Conservation (phyloP, 2,329 filamentous ascomycete genomes). For the Alternaria viburni region DNA sequence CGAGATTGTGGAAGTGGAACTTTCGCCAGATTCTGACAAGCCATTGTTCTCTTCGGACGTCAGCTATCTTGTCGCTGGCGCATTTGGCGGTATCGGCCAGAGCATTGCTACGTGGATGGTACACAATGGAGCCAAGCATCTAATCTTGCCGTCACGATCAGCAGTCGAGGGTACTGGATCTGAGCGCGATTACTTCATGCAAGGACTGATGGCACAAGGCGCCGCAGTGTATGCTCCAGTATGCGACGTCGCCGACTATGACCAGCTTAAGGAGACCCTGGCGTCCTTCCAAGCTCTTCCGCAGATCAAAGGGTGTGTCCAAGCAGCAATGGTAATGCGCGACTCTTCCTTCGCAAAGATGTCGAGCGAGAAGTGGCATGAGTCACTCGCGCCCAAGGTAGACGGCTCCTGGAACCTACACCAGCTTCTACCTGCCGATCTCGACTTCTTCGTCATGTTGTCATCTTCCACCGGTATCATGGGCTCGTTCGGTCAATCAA, state of each 20-base stretch:
- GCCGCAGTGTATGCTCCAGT: constrained; percentile 14
- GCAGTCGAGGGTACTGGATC: constrained; percentile 6
- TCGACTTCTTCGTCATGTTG: constrained; percentile 37
- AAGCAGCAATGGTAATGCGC: constrained; percentile 28
- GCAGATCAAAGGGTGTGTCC: constrained; percentile 30
- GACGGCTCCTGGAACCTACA: constrained; percentile 43
- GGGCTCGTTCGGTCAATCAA: constrained; percentile 27
- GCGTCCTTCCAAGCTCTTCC: constrained; percentile 16
- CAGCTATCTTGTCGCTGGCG: constrained; percentile 33
- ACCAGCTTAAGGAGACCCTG: constrained; percentile 9
- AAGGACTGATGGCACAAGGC: constrained; percentile 12
- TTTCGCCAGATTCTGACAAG: neutral
- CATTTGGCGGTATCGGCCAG: constrained; percentile 32
- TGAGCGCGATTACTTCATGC: constrained; percentile 8
- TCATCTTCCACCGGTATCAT: constrained; percentile 28
- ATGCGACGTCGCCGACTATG: constrained; percentile 25
- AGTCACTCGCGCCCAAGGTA: constrained; percentile 36
- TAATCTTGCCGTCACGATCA: constrained; percentile 27
- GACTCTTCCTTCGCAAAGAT: constrained; percentile 30
- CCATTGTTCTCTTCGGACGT: constrained; percentile 16
- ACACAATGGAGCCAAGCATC: constrained; percentile 23
- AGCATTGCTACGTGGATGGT: constrained; percentile 28
- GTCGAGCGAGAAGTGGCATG: constrained; percentile 18
- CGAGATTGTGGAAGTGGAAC: constrained; percentile 10
- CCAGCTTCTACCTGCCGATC: constrained; percentile 9